Conservation (phyloP, 257 asterid species). For the Primulina tabacum region DNA sequence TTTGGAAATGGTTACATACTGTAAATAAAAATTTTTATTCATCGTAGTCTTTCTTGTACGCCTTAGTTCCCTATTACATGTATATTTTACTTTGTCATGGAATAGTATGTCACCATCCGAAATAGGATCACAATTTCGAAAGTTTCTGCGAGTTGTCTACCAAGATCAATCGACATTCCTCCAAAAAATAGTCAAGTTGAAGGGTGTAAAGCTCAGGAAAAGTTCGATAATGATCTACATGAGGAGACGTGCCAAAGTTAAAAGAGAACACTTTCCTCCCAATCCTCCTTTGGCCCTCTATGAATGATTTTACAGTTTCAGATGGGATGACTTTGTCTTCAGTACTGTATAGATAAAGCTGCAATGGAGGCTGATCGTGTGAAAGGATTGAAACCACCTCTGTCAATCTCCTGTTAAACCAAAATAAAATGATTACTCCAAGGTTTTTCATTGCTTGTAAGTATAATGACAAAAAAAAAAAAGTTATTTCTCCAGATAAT, state of each 20-base stretch:
- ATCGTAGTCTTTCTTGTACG: background rate
- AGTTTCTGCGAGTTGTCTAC: constrained; percentile 27
- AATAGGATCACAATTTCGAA: background rate
- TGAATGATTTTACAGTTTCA: constrained; percentile 55
- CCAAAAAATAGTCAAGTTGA: constrained; percentile 52
- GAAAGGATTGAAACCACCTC: constrained; percentile 42
- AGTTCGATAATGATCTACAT: constrained; percentile 81
- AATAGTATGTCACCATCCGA: background rate
- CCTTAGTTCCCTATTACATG: background rate
- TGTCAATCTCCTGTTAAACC: constrained; percentile 54
- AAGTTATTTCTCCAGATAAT: no score
- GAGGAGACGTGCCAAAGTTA: constrained; percentile 76
- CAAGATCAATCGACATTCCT: constrained; percentile 33
- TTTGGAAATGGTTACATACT: no score
- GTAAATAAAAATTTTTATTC: no score
- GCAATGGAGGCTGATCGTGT: constrained; percentile 68
- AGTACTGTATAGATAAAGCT: constrained; percentile 73
- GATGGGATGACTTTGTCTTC: constrained; percentile 79
- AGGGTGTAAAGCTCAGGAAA: constrained; percentile 52
- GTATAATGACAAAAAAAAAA: no score
- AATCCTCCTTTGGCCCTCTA: constrained; percentile 51
- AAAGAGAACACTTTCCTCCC: constrained; percentile 50
- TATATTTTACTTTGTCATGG: background rate
- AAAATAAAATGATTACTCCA: constrained; percentile 2
- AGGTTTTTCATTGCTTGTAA: background rate